Evolutionary conservation across 2,329 filamentous ascomycete species (phyloP).

Genomic region (Colletotrichum horii): DNA sequence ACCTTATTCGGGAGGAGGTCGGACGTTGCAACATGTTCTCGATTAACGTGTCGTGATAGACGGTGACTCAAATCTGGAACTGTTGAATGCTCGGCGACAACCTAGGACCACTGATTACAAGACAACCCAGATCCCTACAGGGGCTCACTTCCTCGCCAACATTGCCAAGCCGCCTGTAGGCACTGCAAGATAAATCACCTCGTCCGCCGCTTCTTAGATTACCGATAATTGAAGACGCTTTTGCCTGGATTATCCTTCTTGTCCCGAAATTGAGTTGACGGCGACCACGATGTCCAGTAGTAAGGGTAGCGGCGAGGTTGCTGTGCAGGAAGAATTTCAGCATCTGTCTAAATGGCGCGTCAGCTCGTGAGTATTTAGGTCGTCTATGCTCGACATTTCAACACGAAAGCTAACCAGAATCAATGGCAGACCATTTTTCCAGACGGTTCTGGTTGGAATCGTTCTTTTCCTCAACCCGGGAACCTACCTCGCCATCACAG

Average conservation of each 20-base stretch:
- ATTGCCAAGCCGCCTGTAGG: not conserved
- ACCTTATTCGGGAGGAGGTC: not conserved
- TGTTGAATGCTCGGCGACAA: not conserved
- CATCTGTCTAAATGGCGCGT: not conserved
- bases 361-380: not conserved
- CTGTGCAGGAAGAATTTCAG: not conserved
- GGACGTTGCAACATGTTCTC: not conserved
- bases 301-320: not conserved
- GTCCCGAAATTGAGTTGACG: not conserved
- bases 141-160: not conserved
- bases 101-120: not conserved
- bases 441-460: not conserved
- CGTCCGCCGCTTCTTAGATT: not conserved
- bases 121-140: not conserved
- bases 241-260: not conserved
- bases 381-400: not conserved
- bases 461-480: not conserved
- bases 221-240: accelerated
- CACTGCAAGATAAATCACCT: not conserved
- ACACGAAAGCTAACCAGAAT: not conserved
- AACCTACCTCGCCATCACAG: not conserved
- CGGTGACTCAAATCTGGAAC: not conserved
- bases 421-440: not conserved
- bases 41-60: not conserved
- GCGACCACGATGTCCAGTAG: not conserved